phyloP scores from a whole-genome alignment of 305 asterid genomes.

The Vinca major region DNA sequence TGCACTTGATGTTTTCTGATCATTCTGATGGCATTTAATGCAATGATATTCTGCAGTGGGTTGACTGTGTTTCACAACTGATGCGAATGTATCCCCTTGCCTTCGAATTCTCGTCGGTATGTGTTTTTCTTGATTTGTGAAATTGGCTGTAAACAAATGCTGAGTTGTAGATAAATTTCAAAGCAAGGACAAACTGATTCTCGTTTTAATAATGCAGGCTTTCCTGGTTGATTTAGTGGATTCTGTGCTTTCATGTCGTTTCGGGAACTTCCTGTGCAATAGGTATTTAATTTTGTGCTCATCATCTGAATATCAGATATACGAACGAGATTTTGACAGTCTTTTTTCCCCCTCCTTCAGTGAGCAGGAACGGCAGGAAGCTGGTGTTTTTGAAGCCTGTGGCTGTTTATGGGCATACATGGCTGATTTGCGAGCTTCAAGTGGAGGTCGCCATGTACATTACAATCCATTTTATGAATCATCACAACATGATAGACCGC shows the following conservation, averaged over 20 bases:
- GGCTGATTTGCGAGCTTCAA: constrained; percentile 66
- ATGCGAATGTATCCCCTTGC: constrained; percentile 90
- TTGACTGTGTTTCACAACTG: constrained; percentile 87
- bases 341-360: constrained; percentile 23
- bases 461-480: constrained; percentile 79
- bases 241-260: constrained; percentile 76
- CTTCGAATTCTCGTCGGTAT: constrained; percentile 92
- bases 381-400: constrained; percentile 68
- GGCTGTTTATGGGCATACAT: constrained; percentile 89
- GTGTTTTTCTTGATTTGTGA: constrained; percentile 23
- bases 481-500: constrained; percentile 51
- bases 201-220: constrained; percentile 42
- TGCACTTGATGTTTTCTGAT: constrained; percentile 6
- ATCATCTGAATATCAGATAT: background rate
- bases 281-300: constrained; percentile 33
- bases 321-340: background rate
- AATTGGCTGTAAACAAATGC: constrained; percentile 9
- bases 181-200: constrained; percentile 13
- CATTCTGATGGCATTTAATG: constrained; percentile 15
- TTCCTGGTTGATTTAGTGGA: constrained; percentile 87
- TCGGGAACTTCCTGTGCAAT: constrained; percentile 94
- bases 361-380: constrained; percentile 91
- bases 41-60: constrained; percentile 54
- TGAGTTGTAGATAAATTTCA: background rate
- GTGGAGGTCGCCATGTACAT: constrained; percentile 69